These are phyloP conservation scores for Odonthalia washingtoniensis DNA, from an alignment of 31 red algal genomes.

Conservation along the genomic window DNA sequence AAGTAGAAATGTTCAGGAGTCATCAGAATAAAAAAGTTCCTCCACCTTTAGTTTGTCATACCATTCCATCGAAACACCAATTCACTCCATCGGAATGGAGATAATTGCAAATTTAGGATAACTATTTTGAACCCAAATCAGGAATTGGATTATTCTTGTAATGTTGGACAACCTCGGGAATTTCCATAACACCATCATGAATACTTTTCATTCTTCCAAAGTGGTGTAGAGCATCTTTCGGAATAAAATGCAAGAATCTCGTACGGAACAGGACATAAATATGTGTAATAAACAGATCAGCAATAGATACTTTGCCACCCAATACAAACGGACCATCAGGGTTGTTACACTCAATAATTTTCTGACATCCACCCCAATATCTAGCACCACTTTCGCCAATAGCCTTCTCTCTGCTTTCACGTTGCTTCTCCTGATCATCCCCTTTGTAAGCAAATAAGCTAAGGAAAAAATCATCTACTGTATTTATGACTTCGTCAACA, in stretches of 20 bases:
- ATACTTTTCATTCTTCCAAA: background rate
- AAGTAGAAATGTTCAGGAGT: no score
- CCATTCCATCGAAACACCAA: no score
- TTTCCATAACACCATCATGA: background rate
- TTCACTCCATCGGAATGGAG: no score
- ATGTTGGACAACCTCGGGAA: constrained; percentile 12
- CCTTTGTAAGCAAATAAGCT: constrained; percentile 32
- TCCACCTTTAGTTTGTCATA: no score
- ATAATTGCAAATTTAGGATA: no score
- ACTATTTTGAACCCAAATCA: no score
- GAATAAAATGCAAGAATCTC: constrained; percentile 18
- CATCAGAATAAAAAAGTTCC: no score
- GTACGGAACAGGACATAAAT: background rate
- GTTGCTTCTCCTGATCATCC: background rate
- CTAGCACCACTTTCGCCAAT: constrained; percentile 24
- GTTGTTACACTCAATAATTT: constrained; percentile 28
- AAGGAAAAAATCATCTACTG: constrained; percentile 40
- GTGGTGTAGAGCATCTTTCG: background rate
- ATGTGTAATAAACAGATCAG: constrained; percentile 55
- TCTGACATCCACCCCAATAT: no score
- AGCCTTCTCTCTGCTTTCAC: constrained; percentile 15
- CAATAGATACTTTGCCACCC: constrained; percentile 42
- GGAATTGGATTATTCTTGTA: constrained; percentile 35
- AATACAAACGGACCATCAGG: constrained; percentile 50
- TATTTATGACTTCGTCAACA: constrained; percentile 59